phyloP scores from a whole-genome alignment of 495 filamentous ascomycete genomes.

The Pyronema domesticum region DNA sequence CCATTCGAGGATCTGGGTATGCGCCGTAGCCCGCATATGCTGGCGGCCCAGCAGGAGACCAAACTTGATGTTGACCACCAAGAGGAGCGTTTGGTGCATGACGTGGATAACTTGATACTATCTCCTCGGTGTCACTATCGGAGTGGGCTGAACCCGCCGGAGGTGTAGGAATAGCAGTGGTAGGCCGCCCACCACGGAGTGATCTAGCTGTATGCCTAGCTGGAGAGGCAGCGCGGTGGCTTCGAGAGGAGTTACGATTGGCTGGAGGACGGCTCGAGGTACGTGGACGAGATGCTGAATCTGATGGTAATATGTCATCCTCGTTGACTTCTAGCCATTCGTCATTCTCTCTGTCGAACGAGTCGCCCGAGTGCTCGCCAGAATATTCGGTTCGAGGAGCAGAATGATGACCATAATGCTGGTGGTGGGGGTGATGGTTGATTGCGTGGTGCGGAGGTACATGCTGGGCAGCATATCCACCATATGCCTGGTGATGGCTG shows the following conservation, averaged over 20 bases:
- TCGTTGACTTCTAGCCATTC: constrained; percentile 27
- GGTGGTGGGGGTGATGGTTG: constrained; percentile 14
- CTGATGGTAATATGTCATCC: constrained; percentile 59
- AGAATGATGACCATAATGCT: constrained; percentile 9
- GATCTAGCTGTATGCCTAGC: constrained; percentile 6
- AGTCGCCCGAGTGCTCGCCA: constrained; percentile 10
- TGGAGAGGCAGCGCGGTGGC: constrained; percentile 8
- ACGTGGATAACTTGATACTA: constrained; percentile 13
- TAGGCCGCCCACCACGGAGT: constrained; percentile 9
- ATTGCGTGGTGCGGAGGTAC: background rate
- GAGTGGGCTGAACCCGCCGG: constrained; percentile 14
- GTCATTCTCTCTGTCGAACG: constrained; percentile 10
- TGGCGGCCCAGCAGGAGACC: constrained; percentile 6
- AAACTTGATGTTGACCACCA: constrained; percentile 10
- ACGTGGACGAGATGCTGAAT: constrained; percentile 58
- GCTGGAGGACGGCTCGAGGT: constrained; percentile 23
- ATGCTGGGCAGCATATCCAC: constrained; percentile 3
- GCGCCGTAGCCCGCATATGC: constrained; percentile 10
- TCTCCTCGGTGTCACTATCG: constrained; percentile 22
- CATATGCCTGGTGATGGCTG: constrained; percentile 7
- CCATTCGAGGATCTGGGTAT: constrained; percentile 8
- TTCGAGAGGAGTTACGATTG: constrained; percentile 9
- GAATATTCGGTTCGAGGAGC: constrained; percentile 18
- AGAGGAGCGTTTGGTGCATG: constrained; percentile 13
- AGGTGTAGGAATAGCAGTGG: constrained; percentile 18